Percentiles rank a stretch among this genome's conserved stretches.
phyloP scores from a whole-genome alignment of 2,329 filamentous ascomycete genomes.

The Tympanopsis confertula region DNA sequence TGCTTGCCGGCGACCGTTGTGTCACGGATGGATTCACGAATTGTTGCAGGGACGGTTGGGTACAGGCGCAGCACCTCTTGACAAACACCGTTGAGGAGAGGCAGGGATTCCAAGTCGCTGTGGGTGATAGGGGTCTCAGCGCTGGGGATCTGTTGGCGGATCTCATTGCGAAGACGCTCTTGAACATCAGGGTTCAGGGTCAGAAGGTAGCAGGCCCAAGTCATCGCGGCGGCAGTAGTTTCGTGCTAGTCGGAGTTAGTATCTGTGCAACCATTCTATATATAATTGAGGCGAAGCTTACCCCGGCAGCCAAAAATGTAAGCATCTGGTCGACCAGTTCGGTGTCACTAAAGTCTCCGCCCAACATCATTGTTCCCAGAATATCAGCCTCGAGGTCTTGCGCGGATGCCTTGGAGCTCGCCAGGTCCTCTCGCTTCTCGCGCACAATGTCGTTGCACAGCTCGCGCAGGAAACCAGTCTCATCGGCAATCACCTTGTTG shows the following conservation, averaged over 20 bases:
- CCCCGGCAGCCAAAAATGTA: conserved; percentile 43
- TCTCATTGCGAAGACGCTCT: conserved; percentile 44
- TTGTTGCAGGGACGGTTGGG: conserved; percentile 53
- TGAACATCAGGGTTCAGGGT: conserved; percentile 46
- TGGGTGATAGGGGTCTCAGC: conserved; percentile 3
- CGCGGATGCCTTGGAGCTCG: conserved; percentile 25
- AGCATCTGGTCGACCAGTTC: conserved; percentile 41
- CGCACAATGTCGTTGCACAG: conserved; percentile 32
- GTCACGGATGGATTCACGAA: conserved; percentile 44
- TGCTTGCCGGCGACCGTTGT: conserved; percentile 40
- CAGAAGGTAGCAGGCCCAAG: conserved; percentile 50
- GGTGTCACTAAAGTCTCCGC: conserved; percentile 36
- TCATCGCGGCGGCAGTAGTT: conserved; percentile 52
- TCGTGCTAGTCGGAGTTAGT: conserved; percentile 33
- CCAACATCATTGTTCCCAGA: conserved; percentile 41
- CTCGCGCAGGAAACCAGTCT: conserved; percentile 19
- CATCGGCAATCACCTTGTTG: conserved; percentile 23
- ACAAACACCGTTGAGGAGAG: conserved; percentile 43
- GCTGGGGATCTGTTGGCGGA: conserved; percentile 34
- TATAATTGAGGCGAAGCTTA: conserved; percentile 30
- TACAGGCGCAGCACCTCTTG: conserved; percentile 58
- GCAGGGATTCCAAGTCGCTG: not conserved
- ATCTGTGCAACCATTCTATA: not conserved
- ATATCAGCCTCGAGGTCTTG: conserved; percentile 46
- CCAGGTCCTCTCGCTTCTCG: conserved; percentile 34